These are phyloP conservation scores for Dioscorea dumetorum DNA, from an alignment of 106 monocot species.

Conservation along the genomic window DNA sequence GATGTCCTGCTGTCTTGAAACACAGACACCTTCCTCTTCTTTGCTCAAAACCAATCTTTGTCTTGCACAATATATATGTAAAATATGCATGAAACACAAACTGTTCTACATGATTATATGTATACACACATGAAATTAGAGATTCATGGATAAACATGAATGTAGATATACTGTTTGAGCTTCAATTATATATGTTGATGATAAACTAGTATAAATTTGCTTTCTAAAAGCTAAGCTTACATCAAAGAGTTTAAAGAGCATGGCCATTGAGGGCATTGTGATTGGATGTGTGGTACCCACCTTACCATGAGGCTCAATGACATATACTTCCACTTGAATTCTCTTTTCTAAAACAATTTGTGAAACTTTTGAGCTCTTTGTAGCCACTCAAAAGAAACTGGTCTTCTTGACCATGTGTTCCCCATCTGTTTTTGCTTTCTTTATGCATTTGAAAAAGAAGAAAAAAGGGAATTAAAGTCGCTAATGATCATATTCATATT, in stretches of 20 bases:
- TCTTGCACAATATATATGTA: not conserved
- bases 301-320: slow-evolving; percentile 3
- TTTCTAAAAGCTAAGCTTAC: not conserved
- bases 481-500: no score
- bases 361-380: slow-evolving; percentile 1
- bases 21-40: not conserved
- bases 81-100: not conserved
- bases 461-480: not conserved
- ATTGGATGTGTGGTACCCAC: slow-evolving; percentile 10
- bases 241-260: no score
- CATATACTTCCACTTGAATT: slow-evolving; percentile 20
- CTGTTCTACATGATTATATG: not conserved
- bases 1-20: slow-evolving; percentile 2
- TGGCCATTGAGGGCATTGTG: not conserved
- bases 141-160: not conserved
- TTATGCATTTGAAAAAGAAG: slow-evolving; percentile 3
- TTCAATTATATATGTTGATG: not conserved
- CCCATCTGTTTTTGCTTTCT: not conserved
- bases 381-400: slow-evolving; percentile 1
- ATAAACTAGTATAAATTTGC: not conserved
- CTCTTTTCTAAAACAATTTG: slow-evolving; percentile 6
- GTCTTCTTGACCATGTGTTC: slow-evolving; percentile 2
- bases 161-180: not conserved
- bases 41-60: not conserved
- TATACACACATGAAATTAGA: not conserved